phyloP scores from a whole-genome alignment of 352 stramenopile genomes.

The Saprolegnia diclina region DNA sequence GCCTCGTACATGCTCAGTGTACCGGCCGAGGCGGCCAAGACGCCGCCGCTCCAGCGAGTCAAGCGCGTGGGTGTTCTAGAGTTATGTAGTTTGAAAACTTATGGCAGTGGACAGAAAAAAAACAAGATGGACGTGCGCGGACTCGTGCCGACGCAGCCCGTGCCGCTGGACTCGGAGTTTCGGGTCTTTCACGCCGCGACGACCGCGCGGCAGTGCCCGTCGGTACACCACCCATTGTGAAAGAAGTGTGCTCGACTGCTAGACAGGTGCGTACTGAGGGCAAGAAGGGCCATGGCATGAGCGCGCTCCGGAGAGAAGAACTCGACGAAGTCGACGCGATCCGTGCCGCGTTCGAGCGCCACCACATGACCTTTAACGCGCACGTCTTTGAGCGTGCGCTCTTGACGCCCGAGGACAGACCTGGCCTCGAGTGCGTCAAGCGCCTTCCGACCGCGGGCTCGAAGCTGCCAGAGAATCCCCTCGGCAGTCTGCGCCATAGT shows the following conservation, averaged over 20 bases:
- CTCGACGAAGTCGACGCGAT: slow-evolving; percentile 62
- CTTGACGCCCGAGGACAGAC: slow-evolving; percentile 54
- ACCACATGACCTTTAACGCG: slow-evolving; percentile 40
- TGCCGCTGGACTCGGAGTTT: slow-evolving; percentile 53
- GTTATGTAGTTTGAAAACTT: not conserved
- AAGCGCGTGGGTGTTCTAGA: slow-evolving; percentile 8
- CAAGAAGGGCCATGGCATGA: slow-evolving; percentile 33
- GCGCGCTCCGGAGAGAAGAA: slow-evolving; percentile 49
- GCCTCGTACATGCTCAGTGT: slow-evolving; percentile 15
- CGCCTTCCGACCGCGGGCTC: slow-evolving; percentile 51
- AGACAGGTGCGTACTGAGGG: not conserved
- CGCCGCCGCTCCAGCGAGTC: slow-evolving; percentile 1
- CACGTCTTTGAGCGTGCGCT: slow-evolving; percentile 45
- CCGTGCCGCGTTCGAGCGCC: slow-evolving; percentile 46
- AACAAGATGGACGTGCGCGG: slow-evolving; percentile 28
- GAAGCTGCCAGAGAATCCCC: slow-evolving; percentile 42
- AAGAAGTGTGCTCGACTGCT: not conserved
- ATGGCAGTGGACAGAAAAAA: slow-evolving; percentile 7
- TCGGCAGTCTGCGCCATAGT: slow-evolving; percentile 19
- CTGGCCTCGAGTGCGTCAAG: slow-evolving; percentile 40
- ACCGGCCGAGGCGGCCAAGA: not conserved
- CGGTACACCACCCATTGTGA: not conserved
- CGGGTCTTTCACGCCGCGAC: slow-evolving; percentile 37
- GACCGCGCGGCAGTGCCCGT: slow-evolving; percentile 25
- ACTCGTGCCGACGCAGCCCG: slow-evolving; percentile 38